Evolutionary conservation across 2,329 filamentous ascomycete species (phyloP).

Genomic region (Botrytis byssoidea): DNA sequence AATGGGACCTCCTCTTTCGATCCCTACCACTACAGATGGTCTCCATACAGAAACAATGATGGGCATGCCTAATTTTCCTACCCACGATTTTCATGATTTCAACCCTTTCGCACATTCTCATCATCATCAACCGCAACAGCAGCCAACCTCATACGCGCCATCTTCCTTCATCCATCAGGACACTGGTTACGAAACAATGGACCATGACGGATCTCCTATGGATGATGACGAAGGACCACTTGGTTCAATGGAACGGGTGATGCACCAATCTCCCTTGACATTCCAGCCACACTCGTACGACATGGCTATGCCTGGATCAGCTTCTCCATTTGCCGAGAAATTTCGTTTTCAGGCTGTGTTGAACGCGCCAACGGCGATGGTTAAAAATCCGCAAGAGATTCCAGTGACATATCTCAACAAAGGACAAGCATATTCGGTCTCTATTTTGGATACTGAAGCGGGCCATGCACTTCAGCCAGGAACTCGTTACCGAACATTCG

Average conservation of each 20-base stretch:
- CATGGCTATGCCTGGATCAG: constrained; percentile 46
- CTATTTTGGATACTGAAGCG: constrained; percentile 74
- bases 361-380: constrained; percentile 95
- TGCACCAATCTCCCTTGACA: constrained; percentile 61
- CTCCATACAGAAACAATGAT: constrained; percentile 61
- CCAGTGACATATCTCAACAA: constrained; percentile 99
- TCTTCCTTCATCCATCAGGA: constrained; percentile 80
- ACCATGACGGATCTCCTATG: constrained; percentile 70
- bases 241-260: constrained; percentile 56
- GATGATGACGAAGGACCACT: constrained; percentile 53
- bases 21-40: constrained; percentile 66
- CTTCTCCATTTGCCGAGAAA: constrained; percentile 60
- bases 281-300: constrained; percentile 54
- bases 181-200: constrained; percentile 75
- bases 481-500: constrained; percentile 79
- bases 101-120: constrained; percentile 69
- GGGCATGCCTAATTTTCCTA: constrained; percentile 65
- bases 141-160: constrained; percentile 63
- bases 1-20: constrained; percentile 68
- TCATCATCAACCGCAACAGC: constrained; percentile 45
- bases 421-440: constrained; percentile 87
- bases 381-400: constrained; percentile 84
- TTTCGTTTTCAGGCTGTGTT: constrained; percentile 89
- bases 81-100: constrained; percentile 59
- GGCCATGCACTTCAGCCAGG: constrained; percentile 57